A percentile compares a stretch with the other conserved stretches of the same genome.
Evolutionary conservation across 768 basidiomycete species (phyloP).

Genomic region (Kwoniella mangroviensis): DNA sequence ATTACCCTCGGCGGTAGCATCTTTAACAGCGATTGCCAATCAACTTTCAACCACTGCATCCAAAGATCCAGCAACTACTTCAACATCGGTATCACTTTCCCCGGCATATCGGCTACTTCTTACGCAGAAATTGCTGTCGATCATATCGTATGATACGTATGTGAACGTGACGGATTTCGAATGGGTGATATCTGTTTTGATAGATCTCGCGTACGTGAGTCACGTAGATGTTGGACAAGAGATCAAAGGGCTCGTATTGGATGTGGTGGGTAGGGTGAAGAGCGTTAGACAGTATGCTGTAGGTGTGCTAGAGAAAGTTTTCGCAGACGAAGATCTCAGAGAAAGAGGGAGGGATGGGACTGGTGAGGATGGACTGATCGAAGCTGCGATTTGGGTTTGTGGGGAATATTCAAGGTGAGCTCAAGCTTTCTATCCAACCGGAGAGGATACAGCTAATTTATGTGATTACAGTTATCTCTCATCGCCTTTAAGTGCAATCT

Average conservation of each 20-base stretch:
- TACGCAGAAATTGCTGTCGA: conserved; percentile 78
- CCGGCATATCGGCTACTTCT: conserved; percentile 84
- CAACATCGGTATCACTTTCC: conserved; percentile 65
- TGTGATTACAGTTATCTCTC: conserved; percentile 29
- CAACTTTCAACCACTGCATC: conserved; percentile 28
- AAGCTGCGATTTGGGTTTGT: conserved; percentile 95
- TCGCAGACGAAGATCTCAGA: conserved; percentile 77
- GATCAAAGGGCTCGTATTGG: conserved; percentile 82
- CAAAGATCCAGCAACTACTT: conserved; percentile 59
- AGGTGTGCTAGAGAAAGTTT: conserved; percentile 76
- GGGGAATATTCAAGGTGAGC: conserved; percentile 90
- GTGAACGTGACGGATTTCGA: conserved; percentile 90
- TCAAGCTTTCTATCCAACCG: neutral
- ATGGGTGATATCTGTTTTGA: conserved; percentile 94
- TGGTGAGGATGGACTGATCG: conserved; percentile 80
- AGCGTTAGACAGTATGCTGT: conserved; percentile 79
- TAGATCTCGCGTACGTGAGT: conserved; percentile 87
- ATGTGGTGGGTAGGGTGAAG: conserved; percentile 80
- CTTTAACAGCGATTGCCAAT: conserved; percentile 65
- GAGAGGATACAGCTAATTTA: neutral
- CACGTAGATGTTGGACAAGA: conserved; percentile 75
- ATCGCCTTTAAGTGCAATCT: conserved; percentile 63
- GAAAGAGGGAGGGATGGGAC: conserved; percentile 70
- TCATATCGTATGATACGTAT: conserved; percentile 82
- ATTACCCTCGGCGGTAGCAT: conserved; percentile 41